Conservation (phyloP, 1,284 basidiomycete genomes). For the Heterobasidion irregulare region DNA sequence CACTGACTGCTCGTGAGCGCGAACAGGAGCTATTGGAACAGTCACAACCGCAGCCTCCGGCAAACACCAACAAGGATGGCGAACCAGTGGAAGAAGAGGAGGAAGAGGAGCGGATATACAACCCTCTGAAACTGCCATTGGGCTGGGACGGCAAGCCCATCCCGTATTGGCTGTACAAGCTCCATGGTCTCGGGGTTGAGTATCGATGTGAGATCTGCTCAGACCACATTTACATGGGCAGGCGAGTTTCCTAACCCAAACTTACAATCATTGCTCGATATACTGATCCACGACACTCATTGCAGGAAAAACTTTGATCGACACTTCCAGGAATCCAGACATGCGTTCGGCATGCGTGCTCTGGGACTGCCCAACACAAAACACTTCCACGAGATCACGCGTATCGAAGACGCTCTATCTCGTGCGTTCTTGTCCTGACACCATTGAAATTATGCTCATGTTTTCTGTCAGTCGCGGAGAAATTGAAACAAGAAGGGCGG, state of each 20-base stretch:
- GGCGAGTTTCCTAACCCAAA: slow-evolving; percentile 35
- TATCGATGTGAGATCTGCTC: slow-evolving; percentile 99
- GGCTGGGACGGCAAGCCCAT: slow-evolving; percentile 99
- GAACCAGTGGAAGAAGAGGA: slow-evolving; percentile 77
- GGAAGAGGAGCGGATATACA: slow-evolving; percentile 93
- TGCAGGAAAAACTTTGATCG: slow-evolving; percentile 88
- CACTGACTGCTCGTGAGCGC: slow-evolving; percentile 92
- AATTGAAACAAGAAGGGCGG: slow-evolving; percentile 88
- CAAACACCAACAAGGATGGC: slow-evolving; percentile 31
- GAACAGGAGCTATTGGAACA: slow-evolving; percentile 90
- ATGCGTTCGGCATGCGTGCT: slow-evolving; percentile 98
- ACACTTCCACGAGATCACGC: slow-evolving; percentile 98
- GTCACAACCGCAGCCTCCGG: slow-evolving; percentile 56
- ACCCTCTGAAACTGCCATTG: slow-evolving; percentile 93
- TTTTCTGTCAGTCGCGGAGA: slow-evolving; percentile 73
- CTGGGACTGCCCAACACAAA: slow-evolving; percentile 96
- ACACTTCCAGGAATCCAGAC: slow-evolving; percentile 93
- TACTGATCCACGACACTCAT: slow-evolving; percentile 5
- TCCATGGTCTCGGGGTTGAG: slow-evolving; percentile 95
- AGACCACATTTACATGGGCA: slow-evolving; percentile 91
- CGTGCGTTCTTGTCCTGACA: slow-evolving; percentile 40
- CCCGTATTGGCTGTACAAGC: slow-evolving; percentile 97
- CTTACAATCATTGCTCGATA: not conserved
- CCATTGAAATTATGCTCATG: not conserved
- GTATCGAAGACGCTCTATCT: slow-evolving; percentile 92